Percentiles rank a stretch among this genome's conserved stretches.
Evolutionary conservation across 2,329 filamentous ascomycete species (phyloP).

Genomic region (Davidsoniella virescens): DNA sequence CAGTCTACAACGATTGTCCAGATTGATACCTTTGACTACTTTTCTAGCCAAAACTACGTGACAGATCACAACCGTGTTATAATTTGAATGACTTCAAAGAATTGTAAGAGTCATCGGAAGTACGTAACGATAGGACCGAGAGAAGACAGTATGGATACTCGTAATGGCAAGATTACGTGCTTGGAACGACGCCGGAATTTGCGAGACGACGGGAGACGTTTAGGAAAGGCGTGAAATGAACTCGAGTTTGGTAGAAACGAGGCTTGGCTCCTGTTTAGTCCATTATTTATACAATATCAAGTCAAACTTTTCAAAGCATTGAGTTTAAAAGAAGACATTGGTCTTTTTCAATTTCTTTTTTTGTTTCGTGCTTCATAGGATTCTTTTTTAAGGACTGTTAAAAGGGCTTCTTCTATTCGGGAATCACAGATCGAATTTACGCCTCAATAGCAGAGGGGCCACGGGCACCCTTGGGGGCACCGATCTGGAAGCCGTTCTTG

Average conservation of each 20-base stretch:
- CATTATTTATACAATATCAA: background rate
- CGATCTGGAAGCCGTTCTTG: slow-evolving; percentile 95
- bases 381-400: slow-evolving; percentile 15
- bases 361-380: slow-evolving; percentile 12
- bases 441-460: slow-evolving; percentile 35
- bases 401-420: slow-evolving; percentile 14
- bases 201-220: too few species aligned
- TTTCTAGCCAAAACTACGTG: too few species aligned
- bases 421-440: slow-evolving; percentile 16
- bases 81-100: too few species aligned
- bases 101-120: too few species aligned
- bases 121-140: too few species aligned
- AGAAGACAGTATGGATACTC: too few species aligned
- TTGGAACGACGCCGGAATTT: too few species aligned
- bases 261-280: background rate
- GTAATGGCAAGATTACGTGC: too few species aligned
- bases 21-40: too few species aligned
- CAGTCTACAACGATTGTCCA: too few species aligned
- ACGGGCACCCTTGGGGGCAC: slow-evolving; percentile 68
- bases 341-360: slow-evolving; percentile 9
- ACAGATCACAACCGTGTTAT: too few species aligned
- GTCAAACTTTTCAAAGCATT: background rate
- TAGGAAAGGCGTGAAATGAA: too few species aligned
- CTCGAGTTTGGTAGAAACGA: background rate
- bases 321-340: slow-evolving; percentile 1